These are phyloP conservation scores for Pseudogymnoascus sp. DNA, from an alignment of 2,329 filamentous ascomycete species.

Conservation along the genomic window DNA sequence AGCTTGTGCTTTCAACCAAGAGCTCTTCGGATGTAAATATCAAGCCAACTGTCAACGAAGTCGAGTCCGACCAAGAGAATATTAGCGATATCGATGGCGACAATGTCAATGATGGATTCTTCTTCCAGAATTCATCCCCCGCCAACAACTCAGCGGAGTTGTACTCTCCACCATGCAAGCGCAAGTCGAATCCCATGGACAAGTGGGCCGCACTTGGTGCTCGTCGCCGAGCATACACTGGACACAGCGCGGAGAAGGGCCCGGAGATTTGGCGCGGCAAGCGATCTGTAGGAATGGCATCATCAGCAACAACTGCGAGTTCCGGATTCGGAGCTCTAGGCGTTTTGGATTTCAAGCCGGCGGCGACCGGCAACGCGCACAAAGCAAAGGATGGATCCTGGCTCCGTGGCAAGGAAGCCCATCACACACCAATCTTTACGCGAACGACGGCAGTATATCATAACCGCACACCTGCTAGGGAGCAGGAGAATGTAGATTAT, in stretches of 20 bases:
- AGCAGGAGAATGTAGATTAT: slow-evolving; percentile 24
- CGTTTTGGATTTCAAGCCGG: slow-evolving; percentile 35
- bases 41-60: slow-evolving; percentile 31
- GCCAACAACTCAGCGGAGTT: slow-evolving; percentile 35
- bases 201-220: slow-evolving; percentile 89
- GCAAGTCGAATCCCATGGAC: slow-evolving; percentile 48
- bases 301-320: slow-evolving; percentile 38
- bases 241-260: slow-evolving; percentile 41
- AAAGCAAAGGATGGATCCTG: slow-evolving; percentile 20
- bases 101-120: slow-evolving; percentile 59
- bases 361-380: slow-evolving; percentile 18
- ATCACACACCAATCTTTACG: slow-evolving; percentile 4
- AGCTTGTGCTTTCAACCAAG: slow-evolving; percentile 29
- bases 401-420: slow-evolving; percentile 11
- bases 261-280: slow-evolving; percentile 37
- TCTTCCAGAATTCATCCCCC: slow-evolving; percentile 58
- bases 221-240: slow-evolving; percentile 60
- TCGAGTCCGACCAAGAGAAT: slow-evolving; percentile 31
- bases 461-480: slow-evolving; percentile 17
- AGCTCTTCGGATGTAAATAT: slow-evolving; percentile 44
- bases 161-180: slow-evolving; percentile 61
- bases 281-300: slow-evolving; percentile 19
- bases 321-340: slow-evolving; percentile 31
- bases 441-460: slow-evolving; percentile 5
- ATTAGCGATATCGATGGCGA: slow-evolving; percentile 52